Conservation (phyloP, 2,329 filamentous ascomycete species). For the Colletotrichum camelliae region DNA sequence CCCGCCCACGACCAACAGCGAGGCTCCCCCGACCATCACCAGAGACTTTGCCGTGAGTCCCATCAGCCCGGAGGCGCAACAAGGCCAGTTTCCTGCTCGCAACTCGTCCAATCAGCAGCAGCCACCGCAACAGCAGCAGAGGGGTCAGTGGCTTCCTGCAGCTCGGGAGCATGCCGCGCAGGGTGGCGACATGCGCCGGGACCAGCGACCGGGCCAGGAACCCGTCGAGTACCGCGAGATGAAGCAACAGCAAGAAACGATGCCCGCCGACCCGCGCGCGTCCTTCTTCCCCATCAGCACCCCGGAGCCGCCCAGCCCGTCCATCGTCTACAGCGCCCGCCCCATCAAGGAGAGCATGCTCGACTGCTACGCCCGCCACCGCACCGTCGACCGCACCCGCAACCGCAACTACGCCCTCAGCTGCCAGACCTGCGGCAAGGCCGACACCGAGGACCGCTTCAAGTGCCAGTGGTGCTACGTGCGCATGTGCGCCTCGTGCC, state of each 20-base stretch:
- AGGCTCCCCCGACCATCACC: slow-evolving; percentile 26
- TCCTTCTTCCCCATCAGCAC: slow-evolving; percentile 41
- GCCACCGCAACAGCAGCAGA: slow-evolving; percentile 6
- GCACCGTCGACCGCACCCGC: slow-evolving; percentile 50
- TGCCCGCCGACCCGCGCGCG: slow-evolving; percentile 39
- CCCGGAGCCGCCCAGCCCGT: slow-evolving; percentile 31
- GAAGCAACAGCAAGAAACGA: slow-evolving; percentile 29
- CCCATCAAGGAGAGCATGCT: slow-evolving; percentile 50
- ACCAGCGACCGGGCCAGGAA: slow-evolving; percentile 5
- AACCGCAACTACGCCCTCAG: slow-evolving; percentile 57
- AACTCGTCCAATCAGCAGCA: slow-evolving; percentile 31
- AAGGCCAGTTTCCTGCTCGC: slow-evolving; percentile 34
- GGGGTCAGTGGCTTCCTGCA: neutral
- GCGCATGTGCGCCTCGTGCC: slow-evolving; percentile 56
- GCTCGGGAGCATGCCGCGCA: neutral
- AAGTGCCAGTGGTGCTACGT: slow-evolving; percentile 56
- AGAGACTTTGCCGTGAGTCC: slow-evolving; percentile 22
- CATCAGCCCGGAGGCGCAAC: slow-evolving; percentile 22
- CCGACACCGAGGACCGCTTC: slow-evolving; percentile 50
- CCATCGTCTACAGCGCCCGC: slow-evolving; percentile 44
- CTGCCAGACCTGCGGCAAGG: slow-evolving; percentile 57
- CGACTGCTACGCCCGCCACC: slow-evolving; percentile 54
- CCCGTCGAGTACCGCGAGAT: slow-evolving; percentile 44
- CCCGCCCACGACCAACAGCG: slow-evolving; percentile 24
- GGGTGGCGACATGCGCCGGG: neutral